A percentile compares a stretch with the other conserved stretches of the same genome.
These are phyloP conservation scores for Pleurotus citrinopileatus DNA, from an alignment of 768 basidiomycete genomes.

Conservation along the genomic window DNA sequence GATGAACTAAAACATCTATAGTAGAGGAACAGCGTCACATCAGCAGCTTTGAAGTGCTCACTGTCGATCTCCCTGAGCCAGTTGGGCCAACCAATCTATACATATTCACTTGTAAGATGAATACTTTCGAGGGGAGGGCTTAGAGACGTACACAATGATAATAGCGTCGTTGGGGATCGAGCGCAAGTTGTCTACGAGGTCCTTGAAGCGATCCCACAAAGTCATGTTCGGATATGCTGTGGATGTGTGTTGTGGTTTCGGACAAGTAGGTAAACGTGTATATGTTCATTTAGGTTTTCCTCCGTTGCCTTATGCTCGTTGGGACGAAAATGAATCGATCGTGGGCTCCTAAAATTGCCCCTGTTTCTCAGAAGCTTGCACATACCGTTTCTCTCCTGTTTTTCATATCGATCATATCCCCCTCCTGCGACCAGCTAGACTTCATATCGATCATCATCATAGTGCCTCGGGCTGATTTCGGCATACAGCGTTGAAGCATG, in stretches of 20 bases:
- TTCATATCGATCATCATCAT: too few relatives aligned
- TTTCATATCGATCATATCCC: too few relatives aligned
- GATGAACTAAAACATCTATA: background rate
- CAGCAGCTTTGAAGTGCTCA: background rate
- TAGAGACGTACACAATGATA: background rate
- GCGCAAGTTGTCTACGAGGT: background rate
- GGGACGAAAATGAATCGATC: too few relatives aligned
- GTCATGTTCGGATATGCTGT: background rate
- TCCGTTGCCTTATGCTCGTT: too few relatives aligned
- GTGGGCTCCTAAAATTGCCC: too few relatives aligned
- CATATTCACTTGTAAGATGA: too few relatives aligned
- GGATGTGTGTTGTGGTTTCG: background rate
- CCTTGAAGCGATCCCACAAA: background rate
- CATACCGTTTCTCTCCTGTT: too few relatives aligned
- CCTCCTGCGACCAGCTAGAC: too few relatives aligned
- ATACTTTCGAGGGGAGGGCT: too few relatives aligned
- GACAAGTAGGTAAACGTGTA: background rate
- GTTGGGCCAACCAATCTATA: background rate
- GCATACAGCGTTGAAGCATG: too few relatives aligned
- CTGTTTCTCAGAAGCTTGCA: too few relatives aligned
- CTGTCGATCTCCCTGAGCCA: background rate
- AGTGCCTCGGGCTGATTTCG: too few relatives aligned
- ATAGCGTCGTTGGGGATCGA: constrained; percentile 1
- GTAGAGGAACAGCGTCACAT: background rate
- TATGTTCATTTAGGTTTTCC: background rate